Percentiles rank a stretch among this genome's conserved stretches.
phyloP scores from a whole-genome alignment of 768 basidiomycete species.

The Agrocybe praecox region DNA sequence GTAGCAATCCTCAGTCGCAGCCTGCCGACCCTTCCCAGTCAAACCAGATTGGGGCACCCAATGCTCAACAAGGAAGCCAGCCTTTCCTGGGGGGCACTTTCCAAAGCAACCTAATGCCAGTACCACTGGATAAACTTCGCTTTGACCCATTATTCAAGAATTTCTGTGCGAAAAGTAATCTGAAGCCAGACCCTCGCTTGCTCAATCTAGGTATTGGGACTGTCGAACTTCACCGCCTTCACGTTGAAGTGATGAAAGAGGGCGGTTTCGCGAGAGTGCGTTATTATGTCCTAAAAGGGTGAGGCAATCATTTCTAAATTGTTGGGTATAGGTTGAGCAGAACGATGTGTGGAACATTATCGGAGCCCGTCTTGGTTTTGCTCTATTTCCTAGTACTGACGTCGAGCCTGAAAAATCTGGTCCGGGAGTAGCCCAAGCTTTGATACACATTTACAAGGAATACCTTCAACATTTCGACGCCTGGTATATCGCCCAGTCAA shows the following conservation, averaged over 20 bases:
- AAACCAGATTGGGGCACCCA: no score
- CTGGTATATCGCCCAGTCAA: no score
- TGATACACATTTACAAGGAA: no score
- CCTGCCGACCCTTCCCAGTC: constrained; percentile 14
- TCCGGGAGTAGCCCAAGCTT: constrained; percentile 60
- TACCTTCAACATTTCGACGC: no score
- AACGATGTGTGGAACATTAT: constrained; percentile 67
- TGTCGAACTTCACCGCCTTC: constrained; percentile 64
- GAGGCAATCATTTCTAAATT: neutral
- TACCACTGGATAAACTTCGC: constrained; percentile 39
- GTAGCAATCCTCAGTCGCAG: constrained; percentile 7
- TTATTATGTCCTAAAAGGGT: constrained; percentile 1
- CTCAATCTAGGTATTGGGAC: constrained; percentile 52
- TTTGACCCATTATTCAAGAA: constrained; percentile 56
- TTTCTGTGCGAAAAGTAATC: no score
- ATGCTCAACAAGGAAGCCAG: constrained; percentile 3
- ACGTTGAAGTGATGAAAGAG: constrained; percentile 59
- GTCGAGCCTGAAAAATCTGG: constrained; percentile 63
- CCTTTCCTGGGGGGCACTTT: constrained; percentile 4
- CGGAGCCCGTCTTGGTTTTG: constrained; percentile 67
- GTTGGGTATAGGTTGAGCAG: constrained; percentile 44
- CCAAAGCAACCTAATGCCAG: constrained; percentile 1
- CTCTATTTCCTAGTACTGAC: constrained; percentile 63
- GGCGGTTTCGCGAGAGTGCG: constrained; percentile 54
- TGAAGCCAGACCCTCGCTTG: constrained; percentile 39